Evolutionary conservation across 257 asterid genomes (phyloP), one percentile per base, ranked within the genome.

Genomic region (Gentiana macrophylla): DNA sequence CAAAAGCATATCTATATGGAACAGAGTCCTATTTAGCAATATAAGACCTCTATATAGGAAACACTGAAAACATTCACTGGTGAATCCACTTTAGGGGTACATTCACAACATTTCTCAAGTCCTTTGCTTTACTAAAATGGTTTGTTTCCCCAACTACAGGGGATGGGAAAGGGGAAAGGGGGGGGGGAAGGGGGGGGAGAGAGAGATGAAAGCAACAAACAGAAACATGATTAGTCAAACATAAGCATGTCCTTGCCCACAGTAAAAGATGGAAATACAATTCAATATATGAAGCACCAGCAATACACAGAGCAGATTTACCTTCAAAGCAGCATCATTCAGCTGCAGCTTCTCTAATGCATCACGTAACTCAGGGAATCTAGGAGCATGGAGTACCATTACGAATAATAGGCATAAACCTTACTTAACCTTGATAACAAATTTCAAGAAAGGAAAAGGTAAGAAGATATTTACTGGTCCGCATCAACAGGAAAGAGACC

Each of bases 401-500:
- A 56, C 47, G 59, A 34, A 60, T 55, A 66, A 51, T n/a, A 56
- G 56, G 46, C 1, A 56, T 52, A 65, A 57, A 13, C 59, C 52
- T 61, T 57, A 48, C 50, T 12, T 35, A 57, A 35, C 62, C 53
- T 50, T 49, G 67, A 8, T 49, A 35, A 49, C 45, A 51, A 47
- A 57, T 62, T 55, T 50, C 12, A 41, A 8, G 3, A 32, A 48
- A 60, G 35, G 9, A 43, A 62, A 60, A 41, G 50, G 62, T 35
- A 59, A 50, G 32, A 67, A 77, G 71, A 65, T 48, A 13, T 3
- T 66, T 86, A 91, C 98, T 91, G 97, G 79, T 87, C 97, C 8
- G 98, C 95, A 59, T 91, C 98, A 59, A 91, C 74, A 41, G 98
- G 98, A 72, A 91, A 91, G 68, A 91, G 78, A 80, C 98, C 98